A percentile compares a stretch with the other conserved stretches of the same genome.
Evolutionary conservation across 73 alveolate genomes (phyloP).

Genomic region (Paramecium caudatum): DNA sequence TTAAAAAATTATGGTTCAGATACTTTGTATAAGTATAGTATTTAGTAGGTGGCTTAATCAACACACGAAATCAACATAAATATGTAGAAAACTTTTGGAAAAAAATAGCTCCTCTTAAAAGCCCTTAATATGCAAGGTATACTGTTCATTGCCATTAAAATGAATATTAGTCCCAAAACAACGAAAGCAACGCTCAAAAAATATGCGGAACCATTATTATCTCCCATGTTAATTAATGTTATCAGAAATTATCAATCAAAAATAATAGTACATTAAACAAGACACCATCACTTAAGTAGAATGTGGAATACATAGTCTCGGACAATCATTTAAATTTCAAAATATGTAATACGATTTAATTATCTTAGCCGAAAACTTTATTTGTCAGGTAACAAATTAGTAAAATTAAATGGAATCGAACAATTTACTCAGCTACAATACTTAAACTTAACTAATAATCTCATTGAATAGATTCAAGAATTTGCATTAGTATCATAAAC

Average conservation of each 20-base stretch:
- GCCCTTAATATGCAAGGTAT: neutral
- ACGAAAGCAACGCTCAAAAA: constrained; percentile 29
- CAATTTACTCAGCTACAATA: constrained; percentile 9
- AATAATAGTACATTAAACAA: constrained; percentile 7
- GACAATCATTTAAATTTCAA: neutral
- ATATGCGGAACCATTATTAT: too few species aligned
- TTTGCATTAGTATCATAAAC: neutral
- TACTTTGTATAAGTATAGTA: constrained; percentile 24
- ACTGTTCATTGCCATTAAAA: constrained; percentile 13
- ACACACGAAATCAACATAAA: neutral
- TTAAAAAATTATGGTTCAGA: neutral
- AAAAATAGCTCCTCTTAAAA: neutral
- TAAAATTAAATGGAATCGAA: constrained; percentile 38
- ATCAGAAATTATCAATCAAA: constrained; percentile 35
- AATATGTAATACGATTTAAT: constrained; percentile 26
- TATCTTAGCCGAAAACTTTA: neutral
- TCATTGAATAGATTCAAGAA: neutral
- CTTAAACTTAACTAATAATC: constrained; percentile 7
- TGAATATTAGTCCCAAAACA: constrained; percentile 32
- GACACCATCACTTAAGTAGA: constrained; percentile 2
- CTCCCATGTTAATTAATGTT: too few species aligned
- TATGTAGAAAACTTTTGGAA: constrained; percentile 34
- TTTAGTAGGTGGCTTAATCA: constrained; percentile 40
- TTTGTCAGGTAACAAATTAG: constrained; percentile 27
- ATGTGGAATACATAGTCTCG: neutral